Conservation (phyloP, 2,329 filamentous ascomycete genomes). For the Neofusicoccum umdonicola region DNA sequence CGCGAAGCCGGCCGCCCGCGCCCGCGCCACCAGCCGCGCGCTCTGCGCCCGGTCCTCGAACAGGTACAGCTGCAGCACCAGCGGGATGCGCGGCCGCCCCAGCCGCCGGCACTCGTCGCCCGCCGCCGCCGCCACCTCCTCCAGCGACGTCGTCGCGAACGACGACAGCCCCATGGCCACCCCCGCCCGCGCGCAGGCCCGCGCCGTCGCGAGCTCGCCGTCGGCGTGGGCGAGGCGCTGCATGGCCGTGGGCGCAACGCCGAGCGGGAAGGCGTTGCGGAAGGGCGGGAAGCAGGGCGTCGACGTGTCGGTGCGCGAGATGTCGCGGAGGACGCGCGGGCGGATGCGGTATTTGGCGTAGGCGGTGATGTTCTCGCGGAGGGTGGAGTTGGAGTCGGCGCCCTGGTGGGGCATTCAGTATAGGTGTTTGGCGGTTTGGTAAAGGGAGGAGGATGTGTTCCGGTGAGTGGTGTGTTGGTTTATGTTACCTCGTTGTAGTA, state of each 20-base stretch:
- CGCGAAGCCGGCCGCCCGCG: constrained; percentile 46
- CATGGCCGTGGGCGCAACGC: constrained; percentile 43
- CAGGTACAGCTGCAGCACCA: constrained; percentile 63
- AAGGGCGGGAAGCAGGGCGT: constrained; percentile 22
- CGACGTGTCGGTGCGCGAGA: constrained; percentile 37
- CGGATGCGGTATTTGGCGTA: constrained; percentile 33
- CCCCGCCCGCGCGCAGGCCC: constrained; percentile 38
- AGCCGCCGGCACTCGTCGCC: constrained; percentile 19
- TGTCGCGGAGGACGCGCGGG: constrained; percentile 39
- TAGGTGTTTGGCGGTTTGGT: too few relatives aligned
- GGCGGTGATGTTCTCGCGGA: constrained; percentile 28
- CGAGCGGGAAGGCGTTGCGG: constrained; percentile 43
- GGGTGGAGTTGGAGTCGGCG: constrained; percentile 19
- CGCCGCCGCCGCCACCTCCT: constrained; percentile 48
- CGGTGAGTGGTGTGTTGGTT: background rate
- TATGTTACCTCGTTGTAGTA: constrained; percentile 10
- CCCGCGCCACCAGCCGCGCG: constrained; percentile 48
- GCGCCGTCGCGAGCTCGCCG: constrained; percentile 43
- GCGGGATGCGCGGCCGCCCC: constrained; percentile 41
- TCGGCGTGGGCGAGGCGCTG: constrained; percentile 45
- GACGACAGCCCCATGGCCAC: constrained; percentile 39
- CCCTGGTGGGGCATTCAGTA: background rate
- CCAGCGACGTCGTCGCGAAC: constrained; percentile 41
- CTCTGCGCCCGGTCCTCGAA: constrained; percentile 55
- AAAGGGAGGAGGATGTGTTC: too few relatives aligned